Evolutionary conservation across 2,329 filamentous ascomycete species (phyloP).

Genomic region (Pyrenochaeta sp.): DNA sequence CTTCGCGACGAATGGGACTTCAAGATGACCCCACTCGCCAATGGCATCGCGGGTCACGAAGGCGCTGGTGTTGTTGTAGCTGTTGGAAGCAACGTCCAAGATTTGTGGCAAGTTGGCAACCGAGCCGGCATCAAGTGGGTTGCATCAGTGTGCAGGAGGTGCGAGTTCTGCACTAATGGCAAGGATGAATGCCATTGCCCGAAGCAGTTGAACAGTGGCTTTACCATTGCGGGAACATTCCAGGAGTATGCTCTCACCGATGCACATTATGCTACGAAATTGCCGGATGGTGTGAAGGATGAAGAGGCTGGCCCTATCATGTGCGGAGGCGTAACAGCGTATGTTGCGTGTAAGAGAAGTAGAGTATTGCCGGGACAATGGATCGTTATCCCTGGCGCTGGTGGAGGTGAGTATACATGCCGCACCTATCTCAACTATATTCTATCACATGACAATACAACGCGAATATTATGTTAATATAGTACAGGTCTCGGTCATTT

Average conservation of each 20-base stretch:
- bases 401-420: slow-evolving; percentile 41
- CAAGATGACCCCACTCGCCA: slow-evolving; percentile 28
- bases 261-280: slow-evolving; percentile 54
- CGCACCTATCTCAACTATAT: too few relatives aligned
- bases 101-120: slow-evolving; percentile 62
- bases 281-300: slow-evolving; percentile 54
- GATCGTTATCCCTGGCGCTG: slow-evolving; percentile 49
- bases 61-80: slow-evolving; percentile 80
- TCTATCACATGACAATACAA: too few relatives aligned
- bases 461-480: background rate
- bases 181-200: slow-evolving; percentile 56
- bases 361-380: slow-evolving; percentile 49
- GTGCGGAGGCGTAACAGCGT: slow-evolving; percentile 59
- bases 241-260: slow-evolving; percentile 53
- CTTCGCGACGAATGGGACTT: slow-evolving; percentile 47
- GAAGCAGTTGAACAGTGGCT: slow-evolving; percentile 72
- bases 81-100: slow-evolving; percentile 73
- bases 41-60: slow-evolving; percentile 72
- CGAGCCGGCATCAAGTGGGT: slow-evolving; percentile 72
- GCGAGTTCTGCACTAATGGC: slow-evolving; percentile 77
- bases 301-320: slow-evolving; percentile 57
- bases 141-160: slow-evolving; percentile 82
- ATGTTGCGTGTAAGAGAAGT: slow-evolving; percentile 53
- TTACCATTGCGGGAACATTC: slow-evolving; percentile 52
- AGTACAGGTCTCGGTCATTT: slow-evolving; percentile 32